Evolutionary conservation across 345 rosid genomes (phyloP), one percentile per base, ranked within the genome.

Genomic region (Dimocarpus longan): DNA sequence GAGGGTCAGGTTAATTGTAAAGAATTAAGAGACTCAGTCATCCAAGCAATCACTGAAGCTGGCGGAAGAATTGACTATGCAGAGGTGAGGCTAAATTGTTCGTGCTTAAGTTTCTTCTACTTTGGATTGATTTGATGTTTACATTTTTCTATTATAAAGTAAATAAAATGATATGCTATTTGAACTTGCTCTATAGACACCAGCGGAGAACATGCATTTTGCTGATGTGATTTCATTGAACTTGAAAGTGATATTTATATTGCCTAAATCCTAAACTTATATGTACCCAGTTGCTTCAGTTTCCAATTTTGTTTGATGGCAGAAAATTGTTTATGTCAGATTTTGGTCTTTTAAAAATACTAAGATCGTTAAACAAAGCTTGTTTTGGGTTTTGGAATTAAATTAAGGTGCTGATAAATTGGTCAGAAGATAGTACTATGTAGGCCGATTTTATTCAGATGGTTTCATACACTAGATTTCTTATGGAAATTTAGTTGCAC

Each of bases 1-100:
- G 74, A 83, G 59, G 97, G 93, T 80, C 73, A 71, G 59, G 74
- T 70, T 7, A 80, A 79, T 74, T 83, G 94, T 81, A 56, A 59
- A 76, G 82, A 80, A 70, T 82, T 94, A 26, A 88, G 82, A 79
- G 87, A 89, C 75, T 69, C 78, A 50, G 88, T 91, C 76, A 39
- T 88, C 74, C 82, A 78, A 80, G 86, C 84, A 73, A 80, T 93
- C 76, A 79, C 71, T 78, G 85, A 82, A 74, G 90, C 97, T 77
- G 90, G 89, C 50, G 98, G 97, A 21, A 87, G 68, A 83, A 77
- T 96, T n/a, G 98, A 94, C 83, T 96, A 92, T 87, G 98, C 88
- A 0, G 93, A 95, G 97, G 97, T 93, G 59, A 83, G 78, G 56
- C 52, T 65, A 18, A 76, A 66, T 54, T 28, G 70, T 68, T 63